phyloP scores from a whole-genome alignment of 495 filamentous ascomycete genomes.

The Aspergillus carlsbadensis region DNA sequence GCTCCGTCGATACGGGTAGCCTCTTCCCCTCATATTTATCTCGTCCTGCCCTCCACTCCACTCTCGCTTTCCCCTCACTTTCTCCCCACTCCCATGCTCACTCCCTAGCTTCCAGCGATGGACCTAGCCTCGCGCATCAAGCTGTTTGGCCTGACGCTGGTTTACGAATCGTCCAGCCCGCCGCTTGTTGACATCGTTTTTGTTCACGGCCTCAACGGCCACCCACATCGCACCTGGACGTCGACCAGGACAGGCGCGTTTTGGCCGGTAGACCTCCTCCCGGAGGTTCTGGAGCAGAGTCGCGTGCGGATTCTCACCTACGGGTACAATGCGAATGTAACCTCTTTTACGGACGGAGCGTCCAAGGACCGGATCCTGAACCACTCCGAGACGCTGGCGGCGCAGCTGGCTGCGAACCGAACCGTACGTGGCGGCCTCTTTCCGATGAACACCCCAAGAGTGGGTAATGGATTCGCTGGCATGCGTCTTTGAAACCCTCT shows the following conservation, averaged over 20 bases:
- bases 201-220: constrained; percentile 82
- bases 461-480: too few relatives aligned
- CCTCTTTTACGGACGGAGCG: constrained; percentile 57
- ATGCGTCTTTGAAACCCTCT: too few relatives aligned
- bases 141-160: constrained; percentile 67
- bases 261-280: constrained; percentile 77
- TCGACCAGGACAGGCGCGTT: constrained; percentile 61
- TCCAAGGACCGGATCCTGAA: constrained; percentile 76
- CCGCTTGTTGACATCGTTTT: constrained; percentile 59
- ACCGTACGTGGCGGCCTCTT: too few relatives aligned
- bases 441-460: too few relatives aligned
- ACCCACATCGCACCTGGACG: constrained; percentile 75
- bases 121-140: constrained; percentile 47
- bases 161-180: constrained; percentile 55
- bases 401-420: constrained; percentile 57
- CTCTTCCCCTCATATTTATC: not conserved
- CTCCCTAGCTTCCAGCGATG: constrained; percentile 19
- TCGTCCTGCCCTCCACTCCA: not conserved
- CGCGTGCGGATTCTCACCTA: constrained; percentile 75
- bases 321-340: constrained; percentile 82
- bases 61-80: not conserved
- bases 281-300: constrained; percentile 56
- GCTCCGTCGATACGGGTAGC: too few relatives aligned
- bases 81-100: not conserved
- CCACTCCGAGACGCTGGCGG: constrained; percentile 79